Evolutionary conservation across 139 green algal genomes (phyloP), one percentile per base, ranked within the genome.

Genomic region (Haematococcus lacustris): DNA sequence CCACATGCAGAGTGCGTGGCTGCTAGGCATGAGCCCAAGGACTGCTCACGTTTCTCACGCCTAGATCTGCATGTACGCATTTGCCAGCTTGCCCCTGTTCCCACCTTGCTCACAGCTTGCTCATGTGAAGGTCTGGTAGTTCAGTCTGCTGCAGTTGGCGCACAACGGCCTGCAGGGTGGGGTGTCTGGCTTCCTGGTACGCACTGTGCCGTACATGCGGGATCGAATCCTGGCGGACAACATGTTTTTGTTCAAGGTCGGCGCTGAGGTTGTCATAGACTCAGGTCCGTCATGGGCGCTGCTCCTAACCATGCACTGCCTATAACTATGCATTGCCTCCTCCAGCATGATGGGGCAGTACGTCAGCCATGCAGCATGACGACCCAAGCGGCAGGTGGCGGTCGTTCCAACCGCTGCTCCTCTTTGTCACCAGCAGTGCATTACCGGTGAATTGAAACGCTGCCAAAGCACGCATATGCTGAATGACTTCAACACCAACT

Each of bases 221-320:
- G 85, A 97, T 78, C 88, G 92, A 59, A 80, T 97, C 60, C 84
- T 97, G 25, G 81, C 81, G 1, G 93, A 97, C 78, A 80, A 79
- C 6, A 71, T 89, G 21, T 97, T 94, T 77, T 79, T 97, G 21
- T 97, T 96, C 86, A 96, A 95, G 68, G 80, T 96, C 5, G 68
- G 89, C n/a, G 84, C 79, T 2, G 92, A 98, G 86, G 78, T 97
- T 1, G 30, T 79, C 3, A 98, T 98, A 43, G 94, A 98, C 70
- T 93, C 89, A 73, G 89, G 88, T 93, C 68, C 37, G 74, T 21
- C 50, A 5, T 71, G 21, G 40, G n/a, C n/a, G n/a, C n/a, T n/a
- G n/a, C n/a, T n/a, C n/a, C n/a, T n/a, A n/a, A n/a, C n/a, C n/a
- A n/a, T n/a, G n/a, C n/a, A n/a, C n/a, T n/a, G n/a, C n/a, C n/a